These are phyloP conservation scores for Kodamaea arcana DNA, from an alignment of 1,139 yeast genomes.

Conservation along the genomic window DNA sequence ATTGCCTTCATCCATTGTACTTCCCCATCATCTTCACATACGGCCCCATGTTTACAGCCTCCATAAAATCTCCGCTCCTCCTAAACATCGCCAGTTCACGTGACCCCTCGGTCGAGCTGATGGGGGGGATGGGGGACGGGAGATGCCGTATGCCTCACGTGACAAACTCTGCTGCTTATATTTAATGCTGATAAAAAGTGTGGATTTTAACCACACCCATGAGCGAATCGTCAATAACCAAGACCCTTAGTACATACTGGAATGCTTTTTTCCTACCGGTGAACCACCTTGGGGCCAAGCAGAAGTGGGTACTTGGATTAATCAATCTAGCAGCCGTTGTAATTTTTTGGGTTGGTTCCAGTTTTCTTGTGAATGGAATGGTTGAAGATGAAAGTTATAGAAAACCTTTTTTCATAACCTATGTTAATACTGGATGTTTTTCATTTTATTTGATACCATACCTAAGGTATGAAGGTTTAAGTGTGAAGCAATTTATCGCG, in stretches of 20 bases:
- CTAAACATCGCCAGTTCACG: too few relatives aligned
- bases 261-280: conserved; percentile 15
- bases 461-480: conserved; percentile 21
- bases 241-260: conserved; percentile 8
- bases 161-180: too few relatives aligned
- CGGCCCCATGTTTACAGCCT: too few relatives aligned
- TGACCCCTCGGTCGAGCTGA: too few relatives aligned
- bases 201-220: conserved; percentile 2
- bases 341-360: conserved; percentile 82
- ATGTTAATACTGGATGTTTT: conserved; percentile 83
- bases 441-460: conserved; percentile 72
- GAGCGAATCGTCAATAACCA: conserved; percentile 6
- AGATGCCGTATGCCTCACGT: too few relatives aligned
- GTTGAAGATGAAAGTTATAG: conserved; percentile 67
- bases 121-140: not conserved
- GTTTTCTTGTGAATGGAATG: conserved; percentile 70
- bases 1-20: too few relatives aligned
- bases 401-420: conserved; percentile 93
- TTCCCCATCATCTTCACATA: too few relatives aligned
- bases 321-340: conserved; percentile 70
- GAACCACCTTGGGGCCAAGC: conserved; percentile 22
- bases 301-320: conserved; percentile 74
- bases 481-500: conserved; percentile 21
- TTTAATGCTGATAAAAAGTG: conserved; percentile 1
- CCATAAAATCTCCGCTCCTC: too few relatives aligned